Evolutionary conservation across 345 rosid genomes (phyloP), one percentile per base, ranked within the genome.

Genomic region (Carallia pectinifolia): DNA sequence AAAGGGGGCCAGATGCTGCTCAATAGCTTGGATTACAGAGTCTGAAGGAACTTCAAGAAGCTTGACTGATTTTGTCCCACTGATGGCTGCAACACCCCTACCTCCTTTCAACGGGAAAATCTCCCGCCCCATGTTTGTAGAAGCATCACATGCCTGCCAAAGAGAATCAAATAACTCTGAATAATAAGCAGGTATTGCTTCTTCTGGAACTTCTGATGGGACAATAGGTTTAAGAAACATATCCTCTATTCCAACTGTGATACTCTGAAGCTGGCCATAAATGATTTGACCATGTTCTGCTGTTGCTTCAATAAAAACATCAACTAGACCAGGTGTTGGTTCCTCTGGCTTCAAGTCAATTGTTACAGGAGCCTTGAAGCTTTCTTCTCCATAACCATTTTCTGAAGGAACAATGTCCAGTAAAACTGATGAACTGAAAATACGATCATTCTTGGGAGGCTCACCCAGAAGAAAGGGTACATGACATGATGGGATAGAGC

Each of bases 391-490:
- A n/a, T 70, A 76, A 33, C 68, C 83, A 75, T 82, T 77, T 34
- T 79, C 87, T 27, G 79, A 60, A 61, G 89, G 74, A 71, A 86
- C 79, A 15, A 83, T 79, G 59, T 83, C 88, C 50, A 85, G 73
- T 36, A 88, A 81, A 77, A 68, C 78, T 47, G 73, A 72, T 58
- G 78, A 70, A 67, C 66, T 63, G 36, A 81, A 65, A 58, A 71
- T 37, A 78, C 71, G 53, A 67, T 62, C 68, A 39, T 68, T 72
- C 73, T 60, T 66, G 4, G 82, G 72, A 71, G 97, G 82, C 64
- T 91, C 91, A 48, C 97, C 97, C 16, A 85, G 84, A 72, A 94
- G 97, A 80, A 91, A 90, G 56, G 98, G 98, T 80, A 94, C 80
- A 64, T 76, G 97, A 76, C 84, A 79, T 12, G 86, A 76, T 40